Conservation (phyloP, 2,329 filamentous ascomycete genomes). For the Trichoderma sp. region DNA sequence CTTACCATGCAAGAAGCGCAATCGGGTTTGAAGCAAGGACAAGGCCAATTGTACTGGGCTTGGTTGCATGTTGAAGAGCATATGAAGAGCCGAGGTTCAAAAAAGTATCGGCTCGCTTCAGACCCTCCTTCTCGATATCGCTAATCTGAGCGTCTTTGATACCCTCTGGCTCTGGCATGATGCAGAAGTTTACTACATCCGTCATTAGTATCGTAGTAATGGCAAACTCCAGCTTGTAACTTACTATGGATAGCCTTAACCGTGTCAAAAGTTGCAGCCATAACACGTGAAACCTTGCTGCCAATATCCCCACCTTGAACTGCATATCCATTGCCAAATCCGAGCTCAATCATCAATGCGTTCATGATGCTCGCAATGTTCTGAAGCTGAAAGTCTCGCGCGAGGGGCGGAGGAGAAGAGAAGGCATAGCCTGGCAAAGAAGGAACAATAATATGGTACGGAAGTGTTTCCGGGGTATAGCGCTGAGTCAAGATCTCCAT, state of each 20-base stretch:
- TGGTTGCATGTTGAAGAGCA: conserved; percentile 8
- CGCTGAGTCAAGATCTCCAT: conserved; percentile 44
- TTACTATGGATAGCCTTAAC: conserved; percentile 5
- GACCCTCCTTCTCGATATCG: neutral
- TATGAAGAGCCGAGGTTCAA: neutral
- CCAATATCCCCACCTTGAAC: conserved; percentile 59
- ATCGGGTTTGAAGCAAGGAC: conserved; percentile 9
- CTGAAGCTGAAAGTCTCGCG: conserved; percentile 36
- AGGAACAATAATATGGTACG: conserved; percentile 57
- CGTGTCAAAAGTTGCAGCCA: conserved; percentile 27
- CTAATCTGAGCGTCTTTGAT: neutral
- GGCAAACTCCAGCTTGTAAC: neutral
- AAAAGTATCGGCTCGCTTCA: neutral
- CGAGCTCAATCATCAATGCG: conserved; percentile 41
- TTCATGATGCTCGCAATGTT: conserved; percentile 43
- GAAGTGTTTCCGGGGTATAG: conserved; percentile 49
- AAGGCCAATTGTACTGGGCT: conserved; percentile 10
- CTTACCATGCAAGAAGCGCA: conserved; percentile 7
- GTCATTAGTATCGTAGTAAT: neutral
- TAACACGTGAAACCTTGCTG: conserved; percentile 40
- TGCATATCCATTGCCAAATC: conserved; percentile 42
- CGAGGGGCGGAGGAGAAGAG: conserved; percentile 46
- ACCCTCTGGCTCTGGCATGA: conserved; percentile 4
- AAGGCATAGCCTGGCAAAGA: conserved; percentile 54
- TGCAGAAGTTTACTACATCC: conserved; percentile 4